A percentile compares a stretch with the other conserved stretches of the same genome.
These are phyloP conservation scores for Pseudomonodictys pantanalensis DNA, from an alignment of 495 filamentous ascomycete species.

Conservation along the genomic window DNA sequence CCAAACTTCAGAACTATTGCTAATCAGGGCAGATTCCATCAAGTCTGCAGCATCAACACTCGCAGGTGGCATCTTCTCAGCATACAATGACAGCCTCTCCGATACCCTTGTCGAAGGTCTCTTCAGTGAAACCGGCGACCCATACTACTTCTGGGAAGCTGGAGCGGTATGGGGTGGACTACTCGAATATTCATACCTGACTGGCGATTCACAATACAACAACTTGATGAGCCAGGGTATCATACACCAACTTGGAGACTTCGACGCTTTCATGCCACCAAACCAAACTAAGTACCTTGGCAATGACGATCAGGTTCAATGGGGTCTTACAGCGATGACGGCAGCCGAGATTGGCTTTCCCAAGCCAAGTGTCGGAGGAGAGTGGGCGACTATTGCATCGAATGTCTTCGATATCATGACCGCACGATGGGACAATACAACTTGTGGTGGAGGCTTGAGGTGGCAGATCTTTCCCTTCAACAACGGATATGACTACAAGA, in stretches of 20 bases:
- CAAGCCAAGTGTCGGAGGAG: slow-evolving; percentile 16
- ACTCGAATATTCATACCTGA: slow-evolving; percentile 80
- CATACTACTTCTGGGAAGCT: background rate
- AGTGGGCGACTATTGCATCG: slow-evolving; percentile 28
- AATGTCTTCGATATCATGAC: slow-evolving; percentile 37
- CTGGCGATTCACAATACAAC: slow-evolving; percentile 72
- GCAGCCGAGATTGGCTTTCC: slow-evolving; percentile 34
- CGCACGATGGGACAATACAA: slow-evolving; percentile 63
- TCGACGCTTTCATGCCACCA: slow-evolving; percentile 68
- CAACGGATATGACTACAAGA: slow-evolving; percentile 76
- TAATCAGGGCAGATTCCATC: background rate
- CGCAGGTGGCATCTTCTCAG: background rate
- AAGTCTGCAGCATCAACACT: background rate
- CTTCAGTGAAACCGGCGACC: background rate
- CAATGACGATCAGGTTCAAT: slow-evolving; percentile 37
- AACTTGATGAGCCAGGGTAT: slow-evolving; percentile 63
- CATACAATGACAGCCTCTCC: background rate
- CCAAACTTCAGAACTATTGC: background rate
- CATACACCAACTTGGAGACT: slow-evolving; percentile 65
- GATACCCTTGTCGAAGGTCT: background rate
- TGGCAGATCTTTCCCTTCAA: slow-evolving; percentile 86
- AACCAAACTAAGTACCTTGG: slow-evolving; percentile 62
- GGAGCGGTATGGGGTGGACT: slow-evolving; percentile 56
- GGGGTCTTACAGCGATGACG: slow-evolving; percentile 37
- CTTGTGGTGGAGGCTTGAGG: slow-evolving; percentile 67